Evolutionary conservation across 2,329 filamentous ascomycete genomes (phyloP).

Genomic region (Colletotrichum trifolii): DNA sequence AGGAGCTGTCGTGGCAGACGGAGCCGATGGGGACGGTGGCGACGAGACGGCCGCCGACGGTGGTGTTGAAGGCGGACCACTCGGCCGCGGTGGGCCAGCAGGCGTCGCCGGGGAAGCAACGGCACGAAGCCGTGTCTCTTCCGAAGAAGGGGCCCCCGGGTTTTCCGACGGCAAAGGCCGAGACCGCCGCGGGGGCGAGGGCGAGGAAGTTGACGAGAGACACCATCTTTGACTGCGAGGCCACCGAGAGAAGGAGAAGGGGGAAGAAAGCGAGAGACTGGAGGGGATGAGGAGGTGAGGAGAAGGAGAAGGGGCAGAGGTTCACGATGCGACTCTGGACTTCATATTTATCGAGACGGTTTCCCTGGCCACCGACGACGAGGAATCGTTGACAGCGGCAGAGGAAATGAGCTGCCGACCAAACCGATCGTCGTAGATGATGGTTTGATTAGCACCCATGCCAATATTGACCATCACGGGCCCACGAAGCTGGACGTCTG

Average conservation of each 20-base stretch:
- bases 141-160: constrained; percentile 9
- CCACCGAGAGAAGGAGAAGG: not conserved
- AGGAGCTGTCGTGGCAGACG: constrained; percentile 61
- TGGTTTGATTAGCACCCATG: constrained; percentile 26
- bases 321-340: constrained; percentile 6
- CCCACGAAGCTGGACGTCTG: constrained; percentile 5
- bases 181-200: constrained; percentile 28
- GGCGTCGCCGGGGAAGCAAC: constrained; percentile 60
- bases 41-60: constrained; percentile 61
- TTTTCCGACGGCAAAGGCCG: constrained; percentile 21
- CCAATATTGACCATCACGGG: constrained; percentile 9
- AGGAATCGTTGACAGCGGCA: not conserved
- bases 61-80: constrained; percentile 63
- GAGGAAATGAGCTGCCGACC: constrained; percentile 9
- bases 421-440: constrained; percentile 1
- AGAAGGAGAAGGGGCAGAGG: not conserved
- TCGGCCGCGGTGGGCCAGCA: constrained; percentile 60
- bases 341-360: constrained; percentile 22
- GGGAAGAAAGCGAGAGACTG: not conserved
- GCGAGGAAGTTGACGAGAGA: constrained; percentile 27
- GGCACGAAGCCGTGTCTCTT: constrained; percentile 45
- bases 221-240: constrained; percentile 20
- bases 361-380: constrained; percentile 1
- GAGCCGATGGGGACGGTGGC: constrained; percentile 61
- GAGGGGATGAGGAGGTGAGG: not conserved